A percentile compares a stretch with the other conserved stretches of the same genome.
Conservation (phyloP, 169 alveolate genomes). For the Blepharisma undulans region DNA sequence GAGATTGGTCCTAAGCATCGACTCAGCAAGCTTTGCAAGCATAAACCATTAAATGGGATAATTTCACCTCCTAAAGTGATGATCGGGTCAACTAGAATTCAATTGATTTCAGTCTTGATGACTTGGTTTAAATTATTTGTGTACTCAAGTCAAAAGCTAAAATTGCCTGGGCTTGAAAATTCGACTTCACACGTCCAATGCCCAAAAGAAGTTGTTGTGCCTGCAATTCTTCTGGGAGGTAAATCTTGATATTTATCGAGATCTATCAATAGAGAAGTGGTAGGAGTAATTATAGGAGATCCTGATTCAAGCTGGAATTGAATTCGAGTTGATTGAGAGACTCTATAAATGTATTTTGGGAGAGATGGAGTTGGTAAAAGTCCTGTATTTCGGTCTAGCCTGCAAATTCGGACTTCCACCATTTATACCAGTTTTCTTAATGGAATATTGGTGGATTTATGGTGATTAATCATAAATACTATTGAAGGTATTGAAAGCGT, state of each 20-base stretch:
- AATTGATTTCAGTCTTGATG: background rate
- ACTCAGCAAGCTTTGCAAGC: conserved; percentile 86
- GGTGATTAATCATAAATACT: background rate
- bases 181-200: background rate
- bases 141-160: background rate
- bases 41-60: background rate
- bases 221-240: background rate
- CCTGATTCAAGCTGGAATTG: background rate
- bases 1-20: conserved; percentile 86
- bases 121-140: background rate
- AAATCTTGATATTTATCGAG: background rate
- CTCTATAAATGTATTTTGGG: background rate
- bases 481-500: background rate
- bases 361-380: background rate
- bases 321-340: background rate
- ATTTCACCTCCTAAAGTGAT: background rate
- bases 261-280: background rate
- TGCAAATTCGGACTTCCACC: background rate
- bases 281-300: background rate
- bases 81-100: conserved; percentile 22
- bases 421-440: background rate
- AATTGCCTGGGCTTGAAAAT: background rate
- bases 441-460: background rate
- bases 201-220: background rate
- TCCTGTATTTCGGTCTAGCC: background rate